Base-by-base conservation (phyloP, 2,329 filamentous ascomycete genomes). In the Alternaria ethzedia region DNA sequence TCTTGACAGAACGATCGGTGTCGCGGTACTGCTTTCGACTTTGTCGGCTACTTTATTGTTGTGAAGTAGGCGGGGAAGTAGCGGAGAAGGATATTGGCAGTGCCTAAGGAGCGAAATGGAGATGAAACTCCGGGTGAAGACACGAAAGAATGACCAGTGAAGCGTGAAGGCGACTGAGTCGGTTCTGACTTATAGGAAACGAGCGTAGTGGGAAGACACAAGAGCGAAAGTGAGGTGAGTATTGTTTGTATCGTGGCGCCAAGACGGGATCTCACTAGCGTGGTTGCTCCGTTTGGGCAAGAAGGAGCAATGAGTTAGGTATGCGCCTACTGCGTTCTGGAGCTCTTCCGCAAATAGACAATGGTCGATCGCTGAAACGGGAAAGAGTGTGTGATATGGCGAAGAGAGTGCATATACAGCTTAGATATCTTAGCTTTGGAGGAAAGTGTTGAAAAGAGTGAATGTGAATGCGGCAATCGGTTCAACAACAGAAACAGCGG, bases 81-180 rank as follows among this genome's bases (percentile, higher is more conserved):
- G 67, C 64, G 50, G 58, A 44, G 64, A 68, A 71, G 58, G 70
- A 74, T 75, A 67, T 28, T 64, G 59, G 46, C 56, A 63, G 44
- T 61, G 52, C 66, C 62, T 71, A 80, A 78, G n/a, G 78, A 80
- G 72, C 71, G 76, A 66, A 76, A 59, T 67, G 75, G 76, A 78
- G 73, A 66, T 58, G 59, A 26, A 51, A 56, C 74, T 73, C 75
- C 75, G 57, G 67, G 65, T 71, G 66, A 54, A 65, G 56, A 61
- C 64, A 60, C 59, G 54, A 63, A 72, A 71, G 50, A 71, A 71
- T 70, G 72, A 67, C 54, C 59, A 23, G 57, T 64, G 55, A 47
- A 50, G 61, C 46, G 54, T 56, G 63, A 62, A 49, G 43, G 51
- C 63, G 51, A 45, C 46, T 21, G 59, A 54, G 52, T 57, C 47